Evolutionary conservation across 2,329 filamentous ascomycete species (phyloP).

Genomic region (Fusarium sacchari): DNA sequence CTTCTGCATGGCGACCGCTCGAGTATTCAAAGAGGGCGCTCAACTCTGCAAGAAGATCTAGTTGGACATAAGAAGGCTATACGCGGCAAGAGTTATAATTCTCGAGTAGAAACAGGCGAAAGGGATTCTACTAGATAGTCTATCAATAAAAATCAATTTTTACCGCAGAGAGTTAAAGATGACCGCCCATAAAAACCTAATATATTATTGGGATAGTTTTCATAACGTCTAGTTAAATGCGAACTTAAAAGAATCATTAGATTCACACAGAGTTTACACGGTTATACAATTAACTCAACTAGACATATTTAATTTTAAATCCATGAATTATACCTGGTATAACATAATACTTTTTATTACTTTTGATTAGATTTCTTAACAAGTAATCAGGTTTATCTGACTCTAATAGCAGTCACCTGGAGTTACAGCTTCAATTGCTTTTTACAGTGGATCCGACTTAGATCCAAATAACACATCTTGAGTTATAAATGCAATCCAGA

Average conservation of each 20-base stretch:
- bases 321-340: no score
- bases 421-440: background rate
- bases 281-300: background rate
- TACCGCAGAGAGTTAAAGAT: background rate
- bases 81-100: no score
- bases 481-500: background rate
- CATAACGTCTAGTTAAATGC: background rate
- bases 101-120: no score
- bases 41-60: background rate
- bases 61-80: no score
- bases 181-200: no score
- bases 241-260: no score
- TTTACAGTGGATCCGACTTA: background rate
- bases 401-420: background rate
- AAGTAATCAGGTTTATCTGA: no score
- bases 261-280: background rate
- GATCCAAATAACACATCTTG: background rate
- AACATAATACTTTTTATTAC: fast-evolving
- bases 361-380: background rate
- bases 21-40: background rate
- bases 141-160: background rate
- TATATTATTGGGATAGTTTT: background rate
- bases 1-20: background rate
- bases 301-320: background rate
- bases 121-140: background rate